These are phyloP conservation scores for Hirsutella thompsonii DNA, from an alignment of 2,329 filamentous ascomycete genomes.

Conservation along the genomic window DNA sequence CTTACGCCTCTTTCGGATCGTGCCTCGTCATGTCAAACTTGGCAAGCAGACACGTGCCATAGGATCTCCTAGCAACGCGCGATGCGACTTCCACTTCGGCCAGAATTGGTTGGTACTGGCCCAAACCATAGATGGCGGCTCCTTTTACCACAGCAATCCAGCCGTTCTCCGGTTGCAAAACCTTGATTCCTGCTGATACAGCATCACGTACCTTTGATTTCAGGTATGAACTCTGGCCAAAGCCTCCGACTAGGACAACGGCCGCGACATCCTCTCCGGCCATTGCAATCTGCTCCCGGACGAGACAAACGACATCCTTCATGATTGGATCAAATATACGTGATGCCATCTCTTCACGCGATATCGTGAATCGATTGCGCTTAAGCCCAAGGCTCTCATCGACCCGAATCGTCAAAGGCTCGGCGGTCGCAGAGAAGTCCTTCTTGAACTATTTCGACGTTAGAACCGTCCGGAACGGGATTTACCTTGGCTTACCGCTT, in stretches of 20 bases:
- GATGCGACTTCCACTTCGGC: slow-evolving; percentile 18
- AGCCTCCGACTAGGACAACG: slow-evolving; percentile 35
- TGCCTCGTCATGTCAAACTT: slow-evolving; percentile 23
- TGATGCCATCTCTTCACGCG: slow-evolving; percentile 53
- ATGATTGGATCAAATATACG: slow-evolving; percentile 28
- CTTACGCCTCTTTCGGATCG: slow-evolving; percentile 22
- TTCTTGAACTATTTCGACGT: slow-evolving; percentile 20
- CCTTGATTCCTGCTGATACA: slow-evolving; percentile 20
- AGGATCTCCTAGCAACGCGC: slow-evolving; percentile 22
- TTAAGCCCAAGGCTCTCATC: slow-evolving; percentile 19
- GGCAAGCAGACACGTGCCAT: slow-evolving; percentile 21
- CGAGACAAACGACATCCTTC: slow-evolving; percentile 28
- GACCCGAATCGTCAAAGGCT: slow-evolving; percentile 22
- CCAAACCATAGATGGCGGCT: slow-evolving; percentile 29
- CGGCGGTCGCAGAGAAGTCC: slow-evolving; percentile 19
- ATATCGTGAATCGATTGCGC: slow-evolving; percentile 17
- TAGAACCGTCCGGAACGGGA: not conserved
- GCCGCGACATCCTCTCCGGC: slow-evolving; percentile 20
- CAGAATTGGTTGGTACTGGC: slow-evolving; percentile 15
- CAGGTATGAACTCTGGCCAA: slow-evolving; percentile 31
- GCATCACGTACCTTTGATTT: slow-evolving; percentile 24
- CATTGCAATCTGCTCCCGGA: slow-evolving; percentile 26
- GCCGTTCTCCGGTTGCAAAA: slow-evolving; percentile 34
- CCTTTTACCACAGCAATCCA: slow-evolving; percentile 39
- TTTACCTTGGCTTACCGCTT: slow-evolving; percentile 18